Evolutionary conservation across 305 asterid genomes (phyloP).

Genomic region (Fraxinus dipetala): DNA sequence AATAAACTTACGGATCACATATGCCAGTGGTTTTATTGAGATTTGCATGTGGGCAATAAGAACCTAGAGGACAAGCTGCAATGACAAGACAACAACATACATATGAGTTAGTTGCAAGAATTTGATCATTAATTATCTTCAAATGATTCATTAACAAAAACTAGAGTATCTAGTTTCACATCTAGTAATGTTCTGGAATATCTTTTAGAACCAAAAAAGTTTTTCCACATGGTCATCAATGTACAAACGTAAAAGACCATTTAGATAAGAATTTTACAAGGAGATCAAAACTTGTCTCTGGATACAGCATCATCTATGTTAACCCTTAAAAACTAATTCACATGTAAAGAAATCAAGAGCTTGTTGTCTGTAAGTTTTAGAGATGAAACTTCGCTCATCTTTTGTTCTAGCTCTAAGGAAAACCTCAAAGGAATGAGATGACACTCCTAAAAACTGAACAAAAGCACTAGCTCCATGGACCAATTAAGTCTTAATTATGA

Average conservation of each 20-base stretch:
- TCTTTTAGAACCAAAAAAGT: conserved; percentile 6
- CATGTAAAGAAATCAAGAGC: not conserved
- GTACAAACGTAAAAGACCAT: not conserved
- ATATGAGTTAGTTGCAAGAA: conserved; percentile 27
- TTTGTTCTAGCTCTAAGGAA: not conserved
- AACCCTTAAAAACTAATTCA: not conserved
- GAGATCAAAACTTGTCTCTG: conserved; percentile 12
- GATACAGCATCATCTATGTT: not conserved
- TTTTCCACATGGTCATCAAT: conserved; percentile 9
- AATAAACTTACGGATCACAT: conserved; percentile 89
- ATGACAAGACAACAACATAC: conserved; percentile 23
- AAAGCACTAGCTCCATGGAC: not conserved
- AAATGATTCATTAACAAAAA: conserved; percentile 12
- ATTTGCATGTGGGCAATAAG: conserved; percentile 73
- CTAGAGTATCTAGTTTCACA: conserved; percentile 12
- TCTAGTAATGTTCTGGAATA: conserved; percentile 3
- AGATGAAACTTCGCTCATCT: not conserved
- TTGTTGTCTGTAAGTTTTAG: not conserved
- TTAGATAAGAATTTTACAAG: conserved; percentile 2
- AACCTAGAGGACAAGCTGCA: conserved; percentile 93
- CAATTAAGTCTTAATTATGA: not conserved
- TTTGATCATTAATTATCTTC: conserved; percentile 11
- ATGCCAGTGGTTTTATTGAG: conserved; percentile 60
- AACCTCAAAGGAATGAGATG: not conserved
- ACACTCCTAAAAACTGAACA: not conserved